A percentile compares a stretch with the other conserved stretches of the same genome.
phyloP scores from a whole-genome alignment of 192 early-diverging fungal genomes.

The Ambispora gerdemannii region DNA sequence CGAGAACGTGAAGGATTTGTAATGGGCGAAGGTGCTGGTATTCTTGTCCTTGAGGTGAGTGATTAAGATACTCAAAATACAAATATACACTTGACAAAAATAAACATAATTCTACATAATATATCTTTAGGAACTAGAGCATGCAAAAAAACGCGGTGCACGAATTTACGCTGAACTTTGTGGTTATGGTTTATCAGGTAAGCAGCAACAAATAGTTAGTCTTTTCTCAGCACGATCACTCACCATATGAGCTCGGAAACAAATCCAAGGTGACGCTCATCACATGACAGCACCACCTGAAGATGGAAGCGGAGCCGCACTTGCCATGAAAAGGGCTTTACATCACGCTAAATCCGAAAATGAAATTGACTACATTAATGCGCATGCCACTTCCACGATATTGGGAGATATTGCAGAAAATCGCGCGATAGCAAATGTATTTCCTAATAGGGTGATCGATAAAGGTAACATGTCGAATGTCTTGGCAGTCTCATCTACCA shows the following conservation, averaged over 20 bases:
- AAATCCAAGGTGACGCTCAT: conserved; percentile 82
- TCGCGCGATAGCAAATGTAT: conserved; percentile 76
- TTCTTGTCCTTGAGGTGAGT: conserved; percentile 74
- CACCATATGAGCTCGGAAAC: too few relatives aligned
- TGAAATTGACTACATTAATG: conserved; percentile 87
- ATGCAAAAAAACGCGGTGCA: conserved; percentile 81
- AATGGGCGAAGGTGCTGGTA: conserved; percentile 88
- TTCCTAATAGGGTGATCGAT: conserved; percentile 37
- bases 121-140: conserved; percentile 61
- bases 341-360: conserved; percentile 52
- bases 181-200: conserved; percentile 85
- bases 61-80: not conserved
- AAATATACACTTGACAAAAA: not conserved
- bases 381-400: conserved; percentile 89
- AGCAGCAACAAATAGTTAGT: not conserved
- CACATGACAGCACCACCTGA: conserved; percentile 93
- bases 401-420: conserved; percentile 84
- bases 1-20: conserved; percentile 85
- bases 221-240: not conserved
- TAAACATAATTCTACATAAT: not conserved
- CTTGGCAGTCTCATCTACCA: conserved; percentile 83
- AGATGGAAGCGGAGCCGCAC: conserved; percentile 80
- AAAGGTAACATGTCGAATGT: conserved; percentile 33
- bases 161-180: conserved; percentile 83
- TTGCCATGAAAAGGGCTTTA: conserved; percentile 83